These are phyloP conservation scores for Macrophomina pseudophaseolina DNA, from an alignment of 2,329 filamentous ascomycete species.

Conservation along the genomic window DNA sequence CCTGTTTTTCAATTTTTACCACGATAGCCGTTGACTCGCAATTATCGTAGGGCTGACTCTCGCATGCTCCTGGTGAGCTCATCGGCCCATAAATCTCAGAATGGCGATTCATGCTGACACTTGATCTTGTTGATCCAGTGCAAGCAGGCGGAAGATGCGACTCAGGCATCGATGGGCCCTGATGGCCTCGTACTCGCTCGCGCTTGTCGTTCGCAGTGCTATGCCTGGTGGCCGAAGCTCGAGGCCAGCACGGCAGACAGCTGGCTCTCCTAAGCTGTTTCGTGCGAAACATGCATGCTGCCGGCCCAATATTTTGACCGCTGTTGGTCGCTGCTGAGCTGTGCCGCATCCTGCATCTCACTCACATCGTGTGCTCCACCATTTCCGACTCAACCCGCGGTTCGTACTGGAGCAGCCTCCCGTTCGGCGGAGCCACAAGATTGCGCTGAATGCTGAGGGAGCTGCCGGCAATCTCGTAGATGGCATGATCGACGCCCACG, in stretches of 20 bases:
- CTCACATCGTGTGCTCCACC: neutral
- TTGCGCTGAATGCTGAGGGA: conserved; percentile 3
- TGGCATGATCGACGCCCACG: conserved; percentile 2
- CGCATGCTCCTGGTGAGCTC: neutral
- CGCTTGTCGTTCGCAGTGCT: neutral
- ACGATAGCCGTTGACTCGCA: conserved; percentile 1
- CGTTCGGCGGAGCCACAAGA: neutral
- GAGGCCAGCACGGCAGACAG: conserved; percentile 1
- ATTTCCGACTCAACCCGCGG: neutral
- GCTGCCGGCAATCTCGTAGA: neutral
- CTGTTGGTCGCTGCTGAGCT: neutral
- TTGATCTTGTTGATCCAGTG: conserved; percentile 1
- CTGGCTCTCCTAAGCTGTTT: conserved; percentile 18
- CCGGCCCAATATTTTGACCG: neutral
- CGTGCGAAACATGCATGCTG: conserved; percentile 19
- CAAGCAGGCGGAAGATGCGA: neutral
- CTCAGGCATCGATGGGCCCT: neutral
- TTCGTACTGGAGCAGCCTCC: conserved; percentile 13
- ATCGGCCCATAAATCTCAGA: neutral
- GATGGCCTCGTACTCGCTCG: conserved; percentile 3
- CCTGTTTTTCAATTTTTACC: neutral
- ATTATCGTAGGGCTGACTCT: conserved; percentile 18
- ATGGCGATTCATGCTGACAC: neutral
- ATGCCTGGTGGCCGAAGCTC: conserved; percentile 11
- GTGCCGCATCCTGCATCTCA: neutral